Evolutionary conservation across 148 eudicot species (phyloP), one percentile per base, ranked within the genome.

Genomic region (Fagopyrum tataricum): DNA sequence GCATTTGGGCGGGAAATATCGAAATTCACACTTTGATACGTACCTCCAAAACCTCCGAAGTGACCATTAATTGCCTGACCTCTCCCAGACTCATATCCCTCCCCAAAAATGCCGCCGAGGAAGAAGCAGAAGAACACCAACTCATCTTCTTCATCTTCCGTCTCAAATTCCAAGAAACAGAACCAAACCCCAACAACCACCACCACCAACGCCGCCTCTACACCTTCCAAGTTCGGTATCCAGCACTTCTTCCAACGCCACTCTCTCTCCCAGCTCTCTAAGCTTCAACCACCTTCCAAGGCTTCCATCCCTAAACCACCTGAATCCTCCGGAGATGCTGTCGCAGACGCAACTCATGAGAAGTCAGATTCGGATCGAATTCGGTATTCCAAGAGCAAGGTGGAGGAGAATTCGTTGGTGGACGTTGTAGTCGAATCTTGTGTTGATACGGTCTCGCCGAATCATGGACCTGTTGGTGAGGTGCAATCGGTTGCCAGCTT

Each of bases 161-260:
- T 74, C 71, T 74, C 85, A 20, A 71, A 79, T 12, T 75, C 91
- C 5, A 89, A 88, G 82, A 91, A 91, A 79, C 44, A 88, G 9
- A 82, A 81, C 17, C 89, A 78, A 44, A 78, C 73, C 46, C 85
- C 66, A 23, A 76, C 69, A 0, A 61, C 67, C 1, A 64, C 51
- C 49, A 18, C 51, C 72, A 20, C 31, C 21, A 4, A 11, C 64
- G 31, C 48, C 39, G 52, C 70, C 52, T 85, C 97, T 13, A 88
- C 91, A 72, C 87, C 91, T 44, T 46, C 84, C 8, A 91, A 91
- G 73, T 95, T 88, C 75, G 98, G 98, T 6, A 95, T 95, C 39
- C 96, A 91, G 21, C 98, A 95, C 56, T 95, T 95, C 86, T 95
- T 95, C 79, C 86, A 84, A 7, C 97, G 93, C 26, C 92, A 83